A percentile compares a stretch with the other conserved stretches of the same genome.
Evolutionary conservation across 805 yeast species (phyloP).

Genomic region (Blastobotrys muscicola): DNA sequence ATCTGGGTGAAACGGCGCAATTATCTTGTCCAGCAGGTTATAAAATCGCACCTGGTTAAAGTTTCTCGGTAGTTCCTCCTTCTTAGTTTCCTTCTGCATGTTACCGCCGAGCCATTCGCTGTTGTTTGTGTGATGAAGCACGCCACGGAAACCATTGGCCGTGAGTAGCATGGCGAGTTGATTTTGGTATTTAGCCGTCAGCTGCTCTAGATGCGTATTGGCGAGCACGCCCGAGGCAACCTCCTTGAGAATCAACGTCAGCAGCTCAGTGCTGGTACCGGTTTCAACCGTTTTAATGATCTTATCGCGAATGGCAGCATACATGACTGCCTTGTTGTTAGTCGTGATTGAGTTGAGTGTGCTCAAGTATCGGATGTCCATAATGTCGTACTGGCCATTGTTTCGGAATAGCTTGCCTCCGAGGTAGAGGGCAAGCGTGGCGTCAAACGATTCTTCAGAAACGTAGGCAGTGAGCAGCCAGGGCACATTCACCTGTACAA

Average conservation of each 20-base stretch:
- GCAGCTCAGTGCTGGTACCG: constrained; percentile 11
- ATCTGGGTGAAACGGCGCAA: background rate
- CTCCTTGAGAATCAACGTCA: constrained; percentile 8
- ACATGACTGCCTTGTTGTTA: constrained; percentile 14
- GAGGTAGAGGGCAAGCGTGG: constrained; percentile 16
- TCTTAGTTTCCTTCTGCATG: background rate
- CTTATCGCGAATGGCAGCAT: constrained; percentile 14
- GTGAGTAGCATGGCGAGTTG: constrained; percentile 7
- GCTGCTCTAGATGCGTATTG: constrained; percentile 10
- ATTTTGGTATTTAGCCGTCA: constrained; percentile 6
- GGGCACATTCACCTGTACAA: constrained; percentile 8
- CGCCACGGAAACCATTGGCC: constrained; percentile 11
- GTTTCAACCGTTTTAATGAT: constrained; percentile 12
- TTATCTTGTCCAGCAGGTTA: background rate
- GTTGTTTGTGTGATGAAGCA: background rate
- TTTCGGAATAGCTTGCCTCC: constrained; percentile 19
- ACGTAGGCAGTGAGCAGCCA: constrained; percentile 15
- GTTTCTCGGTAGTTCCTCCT: background rate
- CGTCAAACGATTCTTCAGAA: constrained; percentile 10
- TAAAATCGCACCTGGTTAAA: background rate
- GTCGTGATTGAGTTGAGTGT: constrained; percentile 8
- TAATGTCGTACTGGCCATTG: constrained; percentile 13
- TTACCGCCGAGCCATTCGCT: no score
- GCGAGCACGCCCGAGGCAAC: constrained; percentile 11
- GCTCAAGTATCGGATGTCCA: constrained; percentile 15